These are phyloP conservation scores for Verbascum thapsus DNA, from an alignment of 257 asterid genomes.

Conservation along the genomic window DNA sequence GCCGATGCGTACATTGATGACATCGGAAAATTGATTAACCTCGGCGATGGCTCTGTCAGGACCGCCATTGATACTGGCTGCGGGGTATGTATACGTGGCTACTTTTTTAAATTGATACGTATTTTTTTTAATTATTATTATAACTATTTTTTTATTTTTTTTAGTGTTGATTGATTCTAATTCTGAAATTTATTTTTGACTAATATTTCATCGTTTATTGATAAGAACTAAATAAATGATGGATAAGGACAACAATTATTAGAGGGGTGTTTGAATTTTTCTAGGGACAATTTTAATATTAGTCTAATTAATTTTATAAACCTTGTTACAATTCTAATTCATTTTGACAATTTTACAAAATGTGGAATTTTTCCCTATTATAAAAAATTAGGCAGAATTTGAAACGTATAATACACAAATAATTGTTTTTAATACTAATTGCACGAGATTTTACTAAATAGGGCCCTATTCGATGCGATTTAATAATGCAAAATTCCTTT, in stretches of 20 bases:
- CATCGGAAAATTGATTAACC: constrained; percentile 71
- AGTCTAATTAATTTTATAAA: too few relatives aligned
- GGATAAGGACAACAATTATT: constrained; percentile 21
- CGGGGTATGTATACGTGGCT: constrained; percentile 62
- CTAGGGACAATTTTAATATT: too few relatives aligned
- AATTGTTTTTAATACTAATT: too few relatives aligned
- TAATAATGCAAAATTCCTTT: too few relatives aligned
- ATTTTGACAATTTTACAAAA: too few relatives aligned
- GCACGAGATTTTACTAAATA: too few relatives aligned
- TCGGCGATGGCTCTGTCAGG: constrained; percentile 66
- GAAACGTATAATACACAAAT: too few relatives aligned
- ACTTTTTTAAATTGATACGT: constrained; percentile 1
- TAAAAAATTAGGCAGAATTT: too few relatives aligned
- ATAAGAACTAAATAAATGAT: constrained; percentile 21
- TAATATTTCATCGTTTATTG: not conserved
- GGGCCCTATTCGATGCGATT: too few relatives aligned
- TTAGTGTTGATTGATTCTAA: constrained; percentile 16
- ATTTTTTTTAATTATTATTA: too few relatives aligned
- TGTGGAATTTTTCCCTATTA: too few relatives aligned
- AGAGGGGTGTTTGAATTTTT: not conserved
- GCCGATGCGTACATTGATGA: constrained; percentile 88
- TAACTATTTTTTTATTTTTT: not conserved
- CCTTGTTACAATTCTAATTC: too few relatives aligned
- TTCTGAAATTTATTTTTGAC: not conserved
- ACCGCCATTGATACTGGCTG: constrained; percentile 98